phyloP scores from a whole-genome alignment of 306 rosid species.

The Oemleria cerasiformis region DNA sequence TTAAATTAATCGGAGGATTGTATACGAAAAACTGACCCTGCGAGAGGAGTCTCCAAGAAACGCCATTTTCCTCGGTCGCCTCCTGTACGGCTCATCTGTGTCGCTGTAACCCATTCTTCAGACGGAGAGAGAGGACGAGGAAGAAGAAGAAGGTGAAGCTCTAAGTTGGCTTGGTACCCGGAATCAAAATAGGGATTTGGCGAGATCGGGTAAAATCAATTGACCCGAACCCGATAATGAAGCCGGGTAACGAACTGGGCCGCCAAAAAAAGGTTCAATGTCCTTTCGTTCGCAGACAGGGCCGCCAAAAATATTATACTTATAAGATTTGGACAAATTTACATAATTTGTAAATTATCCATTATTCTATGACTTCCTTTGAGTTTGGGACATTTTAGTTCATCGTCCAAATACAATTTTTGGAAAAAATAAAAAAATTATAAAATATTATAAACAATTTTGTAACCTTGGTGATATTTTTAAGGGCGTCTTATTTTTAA shows the following conservation, averaged over 20 bases:
- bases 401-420: too few species aligned
- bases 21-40: slow-evolving; percentile 29
- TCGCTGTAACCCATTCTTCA: slow-evolving; percentile 44
- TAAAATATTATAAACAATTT: too few species aligned
- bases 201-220: not conserved
- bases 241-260: not conserved
- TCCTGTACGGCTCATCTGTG: slow-evolving; percentile 37
- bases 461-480: too few species aligned
- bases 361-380: too few species aligned
- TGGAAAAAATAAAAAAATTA: too few species aligned
- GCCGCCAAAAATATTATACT: not conserved
- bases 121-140: not conserved
- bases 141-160: not conserved
- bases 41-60: slow-evolving; percentile 37
- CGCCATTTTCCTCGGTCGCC: slow-evolving; percentile 31
- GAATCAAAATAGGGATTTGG: slow-evolving; percentile 15
- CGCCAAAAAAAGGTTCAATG: not conserved
- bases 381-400: too few species aligned
- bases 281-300: not conserved
- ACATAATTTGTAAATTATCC: too few species aligned
- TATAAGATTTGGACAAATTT: too few species aligned
- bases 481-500: too few species aligned
- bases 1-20: not conserved
- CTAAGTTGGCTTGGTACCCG: not conserved
- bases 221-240: not conserved